Evolutionary conservation across 2,329 filamentous ascomycete species (phyloP).

Genomic region (Botryotinia globosa): DNA sequence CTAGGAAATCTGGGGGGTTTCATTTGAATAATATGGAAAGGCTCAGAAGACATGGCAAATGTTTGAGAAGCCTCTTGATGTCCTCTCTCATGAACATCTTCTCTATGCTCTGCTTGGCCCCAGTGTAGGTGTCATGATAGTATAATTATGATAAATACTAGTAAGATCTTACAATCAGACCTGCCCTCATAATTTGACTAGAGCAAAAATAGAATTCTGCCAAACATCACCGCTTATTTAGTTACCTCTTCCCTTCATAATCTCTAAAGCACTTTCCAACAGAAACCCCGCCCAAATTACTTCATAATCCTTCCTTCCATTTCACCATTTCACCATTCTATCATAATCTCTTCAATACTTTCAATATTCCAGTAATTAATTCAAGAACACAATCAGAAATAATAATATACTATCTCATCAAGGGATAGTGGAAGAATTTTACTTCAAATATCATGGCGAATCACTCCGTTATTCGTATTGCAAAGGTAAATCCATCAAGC

Average conservation of each 20-base stretch:
- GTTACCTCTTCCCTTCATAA: not conserved
- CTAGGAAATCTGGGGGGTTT: not conserved
- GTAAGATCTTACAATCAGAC: too few relatives aligned
- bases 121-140: too few relatives aligned
- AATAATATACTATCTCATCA: not conserved
- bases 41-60: not conserved
- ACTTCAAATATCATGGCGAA: conserved; percentile 58
- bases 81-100: not conserved
- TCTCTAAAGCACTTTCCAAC: not conserved
- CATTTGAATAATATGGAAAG: not conserved
- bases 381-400: not conserved
- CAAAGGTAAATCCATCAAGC: conserved; percentile 56
- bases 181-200: not conserved
- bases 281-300: not conserved
- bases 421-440: not conserved
- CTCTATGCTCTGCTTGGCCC: not conserved
- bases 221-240: not conserved
- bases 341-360: not conserved
- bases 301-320: not conserved
- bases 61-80: not conserved
- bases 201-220: conserved; percentile 2
- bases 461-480: conserved; percentile 84
- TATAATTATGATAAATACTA: too few relatives aligned
- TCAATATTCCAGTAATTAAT: not conserved
- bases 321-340: not conserved